Conservation (phyloP, 441 rosid species). For the Theobroma grandiflorum region DNA sequence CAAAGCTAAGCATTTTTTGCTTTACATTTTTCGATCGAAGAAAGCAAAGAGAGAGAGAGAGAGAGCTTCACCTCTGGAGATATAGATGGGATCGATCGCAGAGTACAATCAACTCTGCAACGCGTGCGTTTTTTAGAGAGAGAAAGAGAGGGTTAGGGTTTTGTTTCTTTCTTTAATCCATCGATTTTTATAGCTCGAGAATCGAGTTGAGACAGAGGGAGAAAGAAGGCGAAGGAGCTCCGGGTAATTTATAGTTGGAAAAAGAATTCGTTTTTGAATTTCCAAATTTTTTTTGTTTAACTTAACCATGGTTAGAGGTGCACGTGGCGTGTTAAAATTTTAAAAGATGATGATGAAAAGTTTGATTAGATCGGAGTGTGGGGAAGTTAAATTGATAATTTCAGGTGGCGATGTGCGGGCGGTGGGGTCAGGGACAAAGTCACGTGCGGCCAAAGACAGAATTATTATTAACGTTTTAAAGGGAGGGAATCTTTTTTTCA, state of each 20-base stretch:
- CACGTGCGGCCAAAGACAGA: conserved; percentile 25
- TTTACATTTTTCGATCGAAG: neutral
- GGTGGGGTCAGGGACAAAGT: neutral
- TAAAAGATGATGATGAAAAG: conserved; percentile 12
- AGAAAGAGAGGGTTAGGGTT: neutral
- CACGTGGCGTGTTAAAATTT: conserved; percentile 39
- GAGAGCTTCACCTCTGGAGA: conserved; percentile 2
- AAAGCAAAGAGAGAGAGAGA: neutral
- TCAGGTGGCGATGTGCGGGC: conserved; percentile 9
- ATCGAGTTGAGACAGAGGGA: neutral
- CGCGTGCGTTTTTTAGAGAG: conserved; percentile 33
- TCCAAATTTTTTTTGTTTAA: neutral
- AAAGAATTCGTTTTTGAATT: neutral
- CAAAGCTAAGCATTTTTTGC: neutral
- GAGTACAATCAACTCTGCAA: conserved; percentile 43
- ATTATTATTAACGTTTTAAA: neutral
- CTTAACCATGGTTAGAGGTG: conserved; percentile 23
- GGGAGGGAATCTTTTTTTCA: neutral
- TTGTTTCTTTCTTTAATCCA: neutral
- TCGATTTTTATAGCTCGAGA: neutral
- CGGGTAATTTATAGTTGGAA: neutral
- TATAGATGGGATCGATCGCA: neutral
- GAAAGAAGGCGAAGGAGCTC: neutral
- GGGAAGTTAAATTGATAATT: neutral
- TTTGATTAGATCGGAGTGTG: conserved; percentile 1